These are phyloP conservation scores for Chlorella sp. DNA, from an alignment of 139 green algal genomes.

Conservation along the genomic window DNA sequence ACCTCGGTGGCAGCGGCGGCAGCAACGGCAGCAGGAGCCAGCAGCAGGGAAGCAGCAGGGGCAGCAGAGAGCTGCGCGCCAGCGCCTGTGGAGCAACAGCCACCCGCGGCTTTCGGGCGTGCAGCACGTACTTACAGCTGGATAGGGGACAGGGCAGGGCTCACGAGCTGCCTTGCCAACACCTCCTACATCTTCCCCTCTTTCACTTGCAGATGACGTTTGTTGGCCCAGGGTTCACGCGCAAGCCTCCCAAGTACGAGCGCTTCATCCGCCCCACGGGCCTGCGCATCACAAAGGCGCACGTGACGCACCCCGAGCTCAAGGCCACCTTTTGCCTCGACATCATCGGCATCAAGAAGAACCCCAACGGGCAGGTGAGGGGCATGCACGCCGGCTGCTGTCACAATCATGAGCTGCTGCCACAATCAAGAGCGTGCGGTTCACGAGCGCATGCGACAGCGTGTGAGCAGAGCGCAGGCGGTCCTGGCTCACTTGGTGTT, in stretches of 20 bases:
- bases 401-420: neutral
- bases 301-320: slow-evolving; percentile 98
- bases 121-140: no score
- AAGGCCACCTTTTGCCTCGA: slow-evolving; percentile 97
- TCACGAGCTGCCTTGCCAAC: no score
- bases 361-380: slow-evolving; percentile 85
- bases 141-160: no score
- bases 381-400: neutral
- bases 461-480: no score
- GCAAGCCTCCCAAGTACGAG: slow-evolving; percentile 99
- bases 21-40: no score
- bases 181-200: no score
- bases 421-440: neutral
- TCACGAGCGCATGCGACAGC: neutral
- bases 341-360: slow-evolving; percentile 99
- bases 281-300: slow-evolving; percentile 97
- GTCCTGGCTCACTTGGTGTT: no score
- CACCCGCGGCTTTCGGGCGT: no score
- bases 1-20: no score
- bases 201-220: slow-evolving; percentile 86
- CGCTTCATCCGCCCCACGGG: slow-evolving; percentile 95
- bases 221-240: slow-evolving; percentile 93
- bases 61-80: no score
- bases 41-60: no score
- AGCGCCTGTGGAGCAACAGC: no score